Evolutionary conservation across 2,329 filamentous ascomycete species (phyloP), one percentile per base, ranked within the genome.

Genomic region (Aspergillus eucalypticola): DNA sequence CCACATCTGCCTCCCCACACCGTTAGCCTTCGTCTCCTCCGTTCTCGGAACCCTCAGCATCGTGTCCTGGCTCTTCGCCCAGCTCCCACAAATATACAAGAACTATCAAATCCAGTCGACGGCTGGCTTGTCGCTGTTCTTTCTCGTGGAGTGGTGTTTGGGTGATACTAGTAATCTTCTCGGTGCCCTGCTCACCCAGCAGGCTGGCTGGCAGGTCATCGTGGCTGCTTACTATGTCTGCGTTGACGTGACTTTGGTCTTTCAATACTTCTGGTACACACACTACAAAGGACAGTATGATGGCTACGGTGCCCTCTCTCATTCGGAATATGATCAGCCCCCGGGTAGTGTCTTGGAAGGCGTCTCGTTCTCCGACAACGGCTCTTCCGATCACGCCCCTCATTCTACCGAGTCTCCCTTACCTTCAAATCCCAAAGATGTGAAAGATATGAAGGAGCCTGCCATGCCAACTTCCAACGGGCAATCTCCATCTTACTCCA

Each of bases 41-140:
- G 63, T 82, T 2, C 79, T 89, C 56, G 87, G 87, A 19, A 82
- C 80, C 0, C 76, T 86, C 61, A 88, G 86, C 68, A 89, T 90
- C 61, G 66, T 87, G 54, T 84, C 86, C 46, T 90, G 87, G 87
- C 80, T 90, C 2, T 90, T 88, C 70, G 87, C 87, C 11, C 87
- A 89, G 71, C 77, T 89, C 27, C 87, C 87, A 1, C 87, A 90
- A 68, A 88, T 90, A 63, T 87, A 85, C 76, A 89, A 89, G 77
- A 90, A 90, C 70, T 85, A 86, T 70, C 79, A 80, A 55, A 72
- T 88, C 19, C 81, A 86, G 67, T 88, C 86, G 11, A 88, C 87
- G 0, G 86, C 86, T 1, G 87, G 87, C 0, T 71, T 90, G 39
- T 88, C 85, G 4, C 82, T 87, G 60, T 87, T 84, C 71, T 90